These are phyloP conservation scores for Clonostachys rhizophaga DNA, from an alignment of 2,329 filamentous ascomycete species.

Conservation along the genomic window DNA sequence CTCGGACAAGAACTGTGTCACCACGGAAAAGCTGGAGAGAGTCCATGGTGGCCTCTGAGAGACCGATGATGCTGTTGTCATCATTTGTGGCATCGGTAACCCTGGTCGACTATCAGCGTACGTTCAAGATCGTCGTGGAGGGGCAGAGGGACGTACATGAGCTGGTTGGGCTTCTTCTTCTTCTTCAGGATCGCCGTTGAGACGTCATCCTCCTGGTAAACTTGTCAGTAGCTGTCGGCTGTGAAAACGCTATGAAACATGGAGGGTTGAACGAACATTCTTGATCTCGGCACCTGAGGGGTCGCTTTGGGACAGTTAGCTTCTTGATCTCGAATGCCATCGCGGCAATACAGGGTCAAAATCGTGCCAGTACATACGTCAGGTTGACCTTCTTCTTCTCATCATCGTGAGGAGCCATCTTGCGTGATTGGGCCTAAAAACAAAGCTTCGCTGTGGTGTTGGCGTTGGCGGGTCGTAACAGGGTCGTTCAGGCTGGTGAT, in stretches of 20 bases:
- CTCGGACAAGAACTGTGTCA: slow-evolving; percentile 95
- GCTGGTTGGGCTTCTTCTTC: slow-evolving; percentile 99
- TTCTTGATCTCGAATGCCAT: background rate
- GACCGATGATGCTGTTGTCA: slow-evolving; percentile 98
- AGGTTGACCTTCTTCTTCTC: slow-evolving; percentile 82
- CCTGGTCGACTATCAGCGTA: slow-evolving; percentile 41
- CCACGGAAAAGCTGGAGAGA: slow-evolving; percentile 96
- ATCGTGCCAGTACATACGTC: slow-evolving; percentile 50
- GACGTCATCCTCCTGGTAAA: slow-evolving; percentile 73
- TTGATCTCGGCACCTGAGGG: slow-evolving; percentile 84
- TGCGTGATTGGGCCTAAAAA: slow-evolving; percentile 26
- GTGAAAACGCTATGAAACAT: slow-evolving; percentile 2
- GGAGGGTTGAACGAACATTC: slow-evolving; percentile 53
- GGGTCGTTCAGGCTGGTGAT: slow-evolving; percentile 1
- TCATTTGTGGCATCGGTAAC: slow-evolving; percentile 98
- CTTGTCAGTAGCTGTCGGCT: slow-evolving; percentile 18
- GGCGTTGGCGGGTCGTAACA: background rate
- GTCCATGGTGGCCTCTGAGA: slow-evolving; percentile 99
- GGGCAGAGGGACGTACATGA: slow-evolving; percentile 65
- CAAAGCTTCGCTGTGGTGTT: too few relatives aligned
- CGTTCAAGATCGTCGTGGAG: background rate
- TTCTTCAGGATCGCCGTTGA: slow-evolving; percentile 98
- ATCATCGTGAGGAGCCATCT: slow-evolving; percentile 66
- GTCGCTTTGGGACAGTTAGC: slow-evolving; percentile 53
- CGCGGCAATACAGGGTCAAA: too few relatives aligned